These are phyloP conservation scores for Dittrichia graveolens DNA, from an alignment of 129 eudicot species.

Conservation along the genomic window DNA sequence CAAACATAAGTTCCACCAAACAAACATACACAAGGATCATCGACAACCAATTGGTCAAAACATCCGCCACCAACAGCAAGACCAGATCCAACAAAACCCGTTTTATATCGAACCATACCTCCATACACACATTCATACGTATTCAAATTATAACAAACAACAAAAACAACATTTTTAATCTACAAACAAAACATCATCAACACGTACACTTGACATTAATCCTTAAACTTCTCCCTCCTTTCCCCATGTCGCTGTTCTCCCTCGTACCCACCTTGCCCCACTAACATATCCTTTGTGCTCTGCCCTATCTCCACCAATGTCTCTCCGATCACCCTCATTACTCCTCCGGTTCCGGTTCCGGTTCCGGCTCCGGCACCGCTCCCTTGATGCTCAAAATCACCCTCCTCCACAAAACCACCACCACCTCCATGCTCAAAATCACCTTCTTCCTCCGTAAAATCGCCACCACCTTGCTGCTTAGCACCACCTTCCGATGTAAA, in stretches of 20 bases:
- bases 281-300: slow-evolving; percentile 57
- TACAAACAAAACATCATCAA: no score
- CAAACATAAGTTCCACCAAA: no score
- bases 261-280: slow-evolving; percentile 37
- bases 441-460: slow-evolving; percentile 2
- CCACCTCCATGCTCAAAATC: background rate
- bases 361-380: background rate
- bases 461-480: background rate
- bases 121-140: no score
- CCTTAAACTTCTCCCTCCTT: background rate
- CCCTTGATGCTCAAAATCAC: background rate
- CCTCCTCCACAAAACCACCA: slow-evolving; percentile 4
- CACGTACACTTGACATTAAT: background rate
- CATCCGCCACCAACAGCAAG: no score
- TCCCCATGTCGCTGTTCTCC: background rate
- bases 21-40: no score
- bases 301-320: slow-evolving; percentile 76
- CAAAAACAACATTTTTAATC: no score
- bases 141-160: no score
- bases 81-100: no score
- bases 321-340: slow-evolving; percentile 65
- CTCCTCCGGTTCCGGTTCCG: slow-evolving; percentile 34
- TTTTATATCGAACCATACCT: no score
- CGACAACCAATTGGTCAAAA: no score
- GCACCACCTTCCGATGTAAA: background rate